phyloP scores from a whole-genome alignment of 805 yeast species.

The Maudiozyma turicensis region DNA sequence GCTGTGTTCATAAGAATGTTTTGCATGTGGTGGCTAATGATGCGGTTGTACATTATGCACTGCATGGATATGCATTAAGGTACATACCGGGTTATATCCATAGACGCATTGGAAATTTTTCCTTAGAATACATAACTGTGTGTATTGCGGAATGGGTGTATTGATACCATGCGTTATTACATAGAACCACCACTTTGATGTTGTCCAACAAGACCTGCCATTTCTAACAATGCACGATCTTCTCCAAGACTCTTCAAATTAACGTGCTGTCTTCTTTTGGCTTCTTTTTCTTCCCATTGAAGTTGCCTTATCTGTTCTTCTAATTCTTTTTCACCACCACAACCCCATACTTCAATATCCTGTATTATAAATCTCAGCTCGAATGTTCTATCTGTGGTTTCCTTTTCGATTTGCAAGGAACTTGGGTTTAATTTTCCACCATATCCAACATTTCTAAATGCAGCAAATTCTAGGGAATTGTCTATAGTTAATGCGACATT shows the following conservation, averaged over 20 bases:
- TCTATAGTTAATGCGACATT: conserved; percentile 75
- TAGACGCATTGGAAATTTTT: too few relatives aligned
- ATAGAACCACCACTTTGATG: conserved; percentile 42
- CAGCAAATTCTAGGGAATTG: conserved; percentile 67
- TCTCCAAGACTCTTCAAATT: conserved; percentile 63
- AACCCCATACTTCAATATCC: conserved; percentile 86
- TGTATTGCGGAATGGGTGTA: too few relatives aligned
- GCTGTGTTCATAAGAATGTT: too few relatives aligned
- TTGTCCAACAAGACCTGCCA: conserved; percentile 60
- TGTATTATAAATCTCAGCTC: conserved; percentile 66
- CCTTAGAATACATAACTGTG: too few relatives aligned
- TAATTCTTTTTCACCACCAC: conserved; percentile 70
- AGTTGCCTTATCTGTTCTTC: conserved; percentile 67
- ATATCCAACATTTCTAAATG: conserved; percentile 57
- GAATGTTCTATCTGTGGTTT: conserved; percentile 26
- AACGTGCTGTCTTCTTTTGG: conserved; percentile 63
- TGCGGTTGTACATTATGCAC: too few relatives aligned
- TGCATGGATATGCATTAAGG: too few relatives aligned
- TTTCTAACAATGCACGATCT: conserved; percentile 74
- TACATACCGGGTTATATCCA: too few relatives aligned
- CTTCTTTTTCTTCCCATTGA: conserved; percentile 91
- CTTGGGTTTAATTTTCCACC: conserved; percentile 43
- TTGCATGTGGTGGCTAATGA: too few relatives aligned
- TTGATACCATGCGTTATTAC: conserved; percentile 8
- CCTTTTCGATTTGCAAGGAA: conserved; percentile 10